phyloP scores from a whole-genome alignment of 78 protist species.

The Dictyostelium brefeldianum region DNA sequence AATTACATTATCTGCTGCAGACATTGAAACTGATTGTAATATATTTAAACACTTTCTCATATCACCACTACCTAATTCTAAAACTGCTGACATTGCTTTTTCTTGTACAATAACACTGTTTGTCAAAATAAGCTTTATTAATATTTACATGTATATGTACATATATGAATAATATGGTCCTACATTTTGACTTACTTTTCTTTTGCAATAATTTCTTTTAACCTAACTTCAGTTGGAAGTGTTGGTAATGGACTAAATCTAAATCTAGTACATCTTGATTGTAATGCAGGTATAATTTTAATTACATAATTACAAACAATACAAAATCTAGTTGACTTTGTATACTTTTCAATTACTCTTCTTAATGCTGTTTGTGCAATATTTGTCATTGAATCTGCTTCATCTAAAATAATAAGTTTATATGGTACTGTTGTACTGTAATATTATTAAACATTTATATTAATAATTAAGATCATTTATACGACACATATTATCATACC shows the following conservation, averaged over 20 bases:
- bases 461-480: neutral
- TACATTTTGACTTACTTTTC: no score
- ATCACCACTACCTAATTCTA: slow-evolving; percentile 78
- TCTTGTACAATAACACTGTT: slow-evolving; percentile 70
- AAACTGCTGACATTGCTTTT: slow-evolving; percentile 52
- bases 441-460: neutral
- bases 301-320: slow-evolving; percentile 97
- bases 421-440: slow-evolving; percentile 81
- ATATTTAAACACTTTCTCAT: slow-evolving; percentile 84
- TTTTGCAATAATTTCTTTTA: slow-evolving; percentile 76
- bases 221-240: slow-evolving; percentile 64
- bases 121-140: neutral
- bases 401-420: slow-evolving; percentile 99
- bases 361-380: slow-evolving; percentile 99
- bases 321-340: slow-evolving; percentile 97
- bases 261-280: slow-evolving; percentile 98
- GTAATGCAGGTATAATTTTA: slow-evolving; percentile 97
- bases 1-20: slow-evolving; percentile 7
- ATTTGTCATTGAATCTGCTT: slow-evolving; percentile 98
- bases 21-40: slow-evolving; percentile 75
- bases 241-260: slow-evolving; percentile 95
- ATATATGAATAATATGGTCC: no score
- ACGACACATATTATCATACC: neutral
- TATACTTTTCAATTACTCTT: slow-evolving; percentile 95
- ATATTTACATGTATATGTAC: slow-evolving; percentile 10